These are phyloP conservation scores for Erodium moschatum DNA, from an alignment of 441 rosid genomes.

Conservation along the genomic window DNA sequence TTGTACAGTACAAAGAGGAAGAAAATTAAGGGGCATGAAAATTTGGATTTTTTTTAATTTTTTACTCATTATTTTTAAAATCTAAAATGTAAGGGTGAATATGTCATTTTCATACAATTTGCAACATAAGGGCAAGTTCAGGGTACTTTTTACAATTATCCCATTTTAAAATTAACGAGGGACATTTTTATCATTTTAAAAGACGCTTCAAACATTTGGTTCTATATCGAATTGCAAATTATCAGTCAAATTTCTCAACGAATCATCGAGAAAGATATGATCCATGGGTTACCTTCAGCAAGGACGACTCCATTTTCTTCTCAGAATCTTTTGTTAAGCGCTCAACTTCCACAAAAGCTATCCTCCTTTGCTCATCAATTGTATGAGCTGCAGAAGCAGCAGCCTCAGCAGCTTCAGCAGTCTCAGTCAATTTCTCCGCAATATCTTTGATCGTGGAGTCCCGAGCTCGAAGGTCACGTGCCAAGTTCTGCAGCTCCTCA, in stretches of 20 bases:
- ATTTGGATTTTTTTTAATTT: too few species aligned
- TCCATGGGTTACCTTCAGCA: slow-evolving; percentile 40
- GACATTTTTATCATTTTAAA: too few species aligned
- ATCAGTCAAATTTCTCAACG: background rate
- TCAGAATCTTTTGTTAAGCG: slow-evolving; percentile 47
- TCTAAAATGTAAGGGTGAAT: too few species aligned
- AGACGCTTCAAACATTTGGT: too few species aligned
- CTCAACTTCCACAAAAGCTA: slow-evolving; percentile 63
- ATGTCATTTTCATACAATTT: too few species aligned
- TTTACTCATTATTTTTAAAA: too few species aligned
- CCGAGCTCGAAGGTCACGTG: slow-evolving; percentile 79
- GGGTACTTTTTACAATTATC: too few species aligned
- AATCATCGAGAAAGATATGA: slow-evolving; percentile 5
- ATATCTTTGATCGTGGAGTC: slow-evolving; percentile 81
- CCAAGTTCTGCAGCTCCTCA: slow-evolving; percentile 85
- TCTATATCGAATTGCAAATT: too few species aligned
- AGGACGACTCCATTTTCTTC: slow-evolving; percentile 43
- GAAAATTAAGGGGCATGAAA: too few species aligned
- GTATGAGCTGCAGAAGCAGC: slow-evolving; percentile 88
- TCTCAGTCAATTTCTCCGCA: slow-evolving; percentile 87
- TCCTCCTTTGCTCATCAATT: slow-evolving; percentile 85
- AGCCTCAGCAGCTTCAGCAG: slow-evolving; percentile 97
- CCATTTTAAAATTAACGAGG: too few species aligned
- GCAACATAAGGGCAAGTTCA: too few species aligned
- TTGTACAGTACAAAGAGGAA: too few species aligned